phyloP scores from a whole-genome alignment of 495 filamentous ascomycete genomes.

The Pyronema domesticum region DNA sequence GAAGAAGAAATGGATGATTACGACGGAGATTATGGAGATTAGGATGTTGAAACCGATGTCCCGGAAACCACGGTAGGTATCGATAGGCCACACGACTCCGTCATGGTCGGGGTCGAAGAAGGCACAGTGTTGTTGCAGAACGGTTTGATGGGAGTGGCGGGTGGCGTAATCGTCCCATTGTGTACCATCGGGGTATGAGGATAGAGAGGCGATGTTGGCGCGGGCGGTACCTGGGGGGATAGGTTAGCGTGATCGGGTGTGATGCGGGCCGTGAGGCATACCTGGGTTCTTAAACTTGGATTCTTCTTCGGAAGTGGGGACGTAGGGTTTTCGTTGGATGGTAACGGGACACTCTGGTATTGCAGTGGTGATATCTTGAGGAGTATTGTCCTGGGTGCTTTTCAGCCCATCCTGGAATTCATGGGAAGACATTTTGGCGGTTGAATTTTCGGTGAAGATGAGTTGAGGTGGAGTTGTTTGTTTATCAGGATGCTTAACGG shows the following conservation, averaged over 20 bases:
- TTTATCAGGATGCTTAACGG: too few relatives aligned
- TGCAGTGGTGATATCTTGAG: not conserved
- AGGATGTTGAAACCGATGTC: constrained; percentile 34
- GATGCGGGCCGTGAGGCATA: not conserved
- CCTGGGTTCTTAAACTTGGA: not conserved
- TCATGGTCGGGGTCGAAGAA: constrained; percentile 38
- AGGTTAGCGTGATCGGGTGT: not conserved
- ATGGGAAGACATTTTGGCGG: too few relatives aligned
- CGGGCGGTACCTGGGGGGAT: constrained; percentile 20
- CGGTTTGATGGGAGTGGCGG: constrained; percentile 12
- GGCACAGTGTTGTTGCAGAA: constrained; percentile 34
- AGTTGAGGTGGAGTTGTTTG: too few relatives aligned
- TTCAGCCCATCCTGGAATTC: too few relatives aligned
- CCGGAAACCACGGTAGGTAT: constrained; percentile 38
- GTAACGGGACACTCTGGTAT: not conserved
- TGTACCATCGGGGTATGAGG: constrained; percentile 24
- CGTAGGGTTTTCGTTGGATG: not conserved
- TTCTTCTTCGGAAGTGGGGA: not conserved
- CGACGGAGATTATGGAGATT: constrained; percentile 21
- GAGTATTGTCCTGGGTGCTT: too few relatives aligned
- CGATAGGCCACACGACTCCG: constrained; percentile 34
- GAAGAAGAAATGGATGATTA: constrained; percentile 34
- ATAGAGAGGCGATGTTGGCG: constrained; percentile 26
- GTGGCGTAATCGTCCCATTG: constrained; percentile 12
- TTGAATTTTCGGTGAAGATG: too few relatives aligned